Percentiles rank a stretch among this genome's conserved stretches.
These are phyloP conservation scores for Solioccasus polychromus DNA, from an alignment of 768 basidiomycete species.

Conservation along the genomic window DNA sequence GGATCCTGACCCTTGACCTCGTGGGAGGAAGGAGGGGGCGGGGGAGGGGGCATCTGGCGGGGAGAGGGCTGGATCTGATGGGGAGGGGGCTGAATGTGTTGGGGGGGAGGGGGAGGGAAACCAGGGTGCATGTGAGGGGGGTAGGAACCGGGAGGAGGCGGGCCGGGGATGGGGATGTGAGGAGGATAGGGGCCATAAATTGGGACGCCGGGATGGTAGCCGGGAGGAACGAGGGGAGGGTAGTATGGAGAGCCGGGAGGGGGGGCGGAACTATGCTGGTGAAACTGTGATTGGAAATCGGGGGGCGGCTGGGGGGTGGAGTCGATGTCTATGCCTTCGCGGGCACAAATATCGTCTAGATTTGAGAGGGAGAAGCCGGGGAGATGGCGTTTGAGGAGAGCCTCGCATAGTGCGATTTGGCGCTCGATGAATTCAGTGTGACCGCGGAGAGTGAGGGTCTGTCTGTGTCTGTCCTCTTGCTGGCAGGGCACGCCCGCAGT, in stretches of 20 bases:
- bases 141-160: slow-evolving; percentile 43
- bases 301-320: slow-evolving; percentile 20
- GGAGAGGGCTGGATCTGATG: slow-evolving; percentile 35
- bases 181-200: slow-evolving; percentile 45
- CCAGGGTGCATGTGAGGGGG: slow-evolving; percentile 59
- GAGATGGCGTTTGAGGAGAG: slow-evolving; percentile 70
- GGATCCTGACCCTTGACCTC: slow-evolving; percentile 77
- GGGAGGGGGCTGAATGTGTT: slow-evolving; percentile 34
- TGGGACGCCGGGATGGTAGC: slow-evolving; percentile 41
- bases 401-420: slow-evolving; percentile 74
- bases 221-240: slow-evolving; percentile 40
- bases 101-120: slow-evolving; percentile 50
- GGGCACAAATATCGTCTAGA: slow-evolving; percentile 60
- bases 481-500: slow-evolving; percentile 78
- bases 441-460: slow-evolving; percentile 81
- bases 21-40: slow-evolving; percentile 17
- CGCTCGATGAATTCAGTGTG: slow-evolving; percentile 81
- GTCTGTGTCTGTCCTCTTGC: slow-evolving; percentile 85
- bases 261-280: slow-evolving; percentile 21
- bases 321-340: slow-evolving; percentile 63
- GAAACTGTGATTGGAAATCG: slow-evolving; percentile 37
- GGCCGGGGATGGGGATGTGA: slow-evolving; percentile 39
- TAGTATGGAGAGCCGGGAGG: slow-evolving; percentile 32
- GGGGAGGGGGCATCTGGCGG: slow-evolving; percentile 32
- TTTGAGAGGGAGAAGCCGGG: slow-evolving; percentile 64